Percentiles rank a stretch among this genome's conserved stretches.
Conservation (phyloP, 1,284 basidiomycete species). For the Cutaneotrichosporon sp. region DNA sequence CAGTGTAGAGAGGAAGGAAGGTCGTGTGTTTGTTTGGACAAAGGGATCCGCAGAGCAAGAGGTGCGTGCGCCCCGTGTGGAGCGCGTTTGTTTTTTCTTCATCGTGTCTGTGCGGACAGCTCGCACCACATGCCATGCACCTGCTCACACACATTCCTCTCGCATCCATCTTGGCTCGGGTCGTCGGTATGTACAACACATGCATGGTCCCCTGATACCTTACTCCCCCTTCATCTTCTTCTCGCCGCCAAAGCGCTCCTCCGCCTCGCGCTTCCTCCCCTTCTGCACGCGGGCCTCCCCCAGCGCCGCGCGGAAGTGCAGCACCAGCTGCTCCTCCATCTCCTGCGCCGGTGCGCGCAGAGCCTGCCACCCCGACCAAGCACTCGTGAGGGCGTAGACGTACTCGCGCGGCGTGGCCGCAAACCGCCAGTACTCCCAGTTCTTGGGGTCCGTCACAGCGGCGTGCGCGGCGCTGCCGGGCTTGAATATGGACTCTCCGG, state of each 20-base stretch:
- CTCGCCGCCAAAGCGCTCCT: not conserved
- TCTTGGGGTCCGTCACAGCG: not conserved
- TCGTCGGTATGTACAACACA: no score
- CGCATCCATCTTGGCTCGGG: not conserved
- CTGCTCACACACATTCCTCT: not conserved
- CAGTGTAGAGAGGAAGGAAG: no score
- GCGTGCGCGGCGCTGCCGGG: not conserved
- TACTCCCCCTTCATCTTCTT: not conserved
- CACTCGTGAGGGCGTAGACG: not conserved
- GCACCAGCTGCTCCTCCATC: not conserved
- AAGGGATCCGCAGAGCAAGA: not conserved
- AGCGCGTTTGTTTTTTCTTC: not conserved
- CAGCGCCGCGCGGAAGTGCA: not conserved
- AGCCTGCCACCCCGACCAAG: not conserved
- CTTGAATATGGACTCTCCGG: not conserved
- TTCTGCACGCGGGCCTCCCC: not conserved
- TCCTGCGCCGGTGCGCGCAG: not conserved
- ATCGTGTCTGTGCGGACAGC: not conserved
- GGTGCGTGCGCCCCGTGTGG: not conserved
- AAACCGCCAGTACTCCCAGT: not conserved
- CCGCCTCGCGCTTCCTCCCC: not conserved
- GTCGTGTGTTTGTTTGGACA: not conserved
- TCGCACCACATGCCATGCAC: not conserved
- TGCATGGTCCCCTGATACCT: not conserved
- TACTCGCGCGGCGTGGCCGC: not conserved